phyloP scores from a whole-genome alignment of 2,329 filamentous ascomycete species.

The Apiospora hydei region DNA sequence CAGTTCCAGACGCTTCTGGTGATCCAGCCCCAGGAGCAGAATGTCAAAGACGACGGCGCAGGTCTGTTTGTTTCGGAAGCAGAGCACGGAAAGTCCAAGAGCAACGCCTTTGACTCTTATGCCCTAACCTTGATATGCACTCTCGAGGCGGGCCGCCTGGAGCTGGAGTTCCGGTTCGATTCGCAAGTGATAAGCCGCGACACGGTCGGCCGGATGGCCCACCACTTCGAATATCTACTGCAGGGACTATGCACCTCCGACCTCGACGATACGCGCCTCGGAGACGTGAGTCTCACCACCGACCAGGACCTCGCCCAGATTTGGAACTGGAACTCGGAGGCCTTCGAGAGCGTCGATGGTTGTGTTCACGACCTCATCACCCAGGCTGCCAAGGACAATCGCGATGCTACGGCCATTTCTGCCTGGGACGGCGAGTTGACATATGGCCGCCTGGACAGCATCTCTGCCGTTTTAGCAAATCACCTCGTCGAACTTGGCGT shows the following conservation, averaged over 20 bases:
- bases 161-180: conserved; percentile 28
- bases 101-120: conserved; percentile 40
- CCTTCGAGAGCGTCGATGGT: conserved; percentile 21
- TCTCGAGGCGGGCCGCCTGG: conserved; percentile 36
- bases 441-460: background rate
- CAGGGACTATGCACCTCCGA: background rate
- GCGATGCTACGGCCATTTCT: conserved; percentile 38
- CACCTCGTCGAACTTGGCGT: background rate
- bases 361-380: conserved; percentile 31
- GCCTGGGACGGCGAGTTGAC: conserved; percentile 30
- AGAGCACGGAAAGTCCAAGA: conserved; percentile 31
- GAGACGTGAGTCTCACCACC: background rate
- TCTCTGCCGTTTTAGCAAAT: background rate
- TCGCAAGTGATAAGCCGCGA: conserved; percentile 23
- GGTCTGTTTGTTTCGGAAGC: conserved; percentile 42
- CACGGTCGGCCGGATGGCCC: conserved; percentile 24
- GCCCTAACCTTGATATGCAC: conserved; percentile 58
- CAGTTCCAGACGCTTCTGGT: conserved; percentile 33
- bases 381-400: conserved; percentile 27
- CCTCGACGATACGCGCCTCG: background rate
- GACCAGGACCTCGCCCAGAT: conserved; percentile 27
- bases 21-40: conserved; percentile 49
- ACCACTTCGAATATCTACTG: conserved; percentile 28
- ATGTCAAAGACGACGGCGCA: conserved; percentile 31
- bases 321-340: conserved; percentile 30